phyloP scores from a whole-genome alignment of 1,284 basidiomycete genomes.

The Apiotrichum veenhuisii region DNA sequence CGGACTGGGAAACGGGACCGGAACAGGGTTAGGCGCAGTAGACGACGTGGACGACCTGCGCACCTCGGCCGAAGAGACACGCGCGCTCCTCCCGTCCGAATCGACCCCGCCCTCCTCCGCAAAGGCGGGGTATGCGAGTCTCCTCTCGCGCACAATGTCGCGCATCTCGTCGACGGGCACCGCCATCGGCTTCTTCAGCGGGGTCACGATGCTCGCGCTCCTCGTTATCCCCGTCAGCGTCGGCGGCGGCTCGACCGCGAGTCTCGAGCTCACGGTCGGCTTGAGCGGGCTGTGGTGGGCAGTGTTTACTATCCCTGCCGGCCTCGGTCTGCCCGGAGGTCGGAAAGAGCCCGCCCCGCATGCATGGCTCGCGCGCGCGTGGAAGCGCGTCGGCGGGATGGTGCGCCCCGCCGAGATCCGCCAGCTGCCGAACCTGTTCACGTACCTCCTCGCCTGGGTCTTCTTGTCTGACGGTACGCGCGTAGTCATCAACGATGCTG shows the following conservation, averaged over 20 bases:
- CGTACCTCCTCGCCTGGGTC: slow-evolving; percentile 84
- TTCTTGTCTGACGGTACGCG: slow-evolving; percentile 75
- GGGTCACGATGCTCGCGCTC: slow-evolving; percentile 68
- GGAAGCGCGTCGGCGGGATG: slow-evolving; percentile 55
- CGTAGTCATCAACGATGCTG: not conserved
- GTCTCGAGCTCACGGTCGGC: slow-evolving; percentile 71
- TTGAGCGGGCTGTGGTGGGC: slow-evolving; percentile 82
- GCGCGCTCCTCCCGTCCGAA: slow-evolving; percentile 18
- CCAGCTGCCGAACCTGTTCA: slow-evolving; percentile 74
- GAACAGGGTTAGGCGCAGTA: too few species aligned
- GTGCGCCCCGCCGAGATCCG: slow-evolving; percentile 64
- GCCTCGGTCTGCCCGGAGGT: slow-evolving; percentile 61
- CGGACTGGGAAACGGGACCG: too few species aligned
- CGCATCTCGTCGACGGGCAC: slow-evolving; percentile 77
- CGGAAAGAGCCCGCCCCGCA: slow-evolving; percentile 14
- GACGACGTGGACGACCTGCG: not conserved
- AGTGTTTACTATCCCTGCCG: slow-evolving; percentile 68
- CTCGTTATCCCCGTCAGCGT: slow-evolving; percentile 68
- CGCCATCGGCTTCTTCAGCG: slow-evolving; percentile 68
- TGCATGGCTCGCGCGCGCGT: slow-evolving; percentile 28
- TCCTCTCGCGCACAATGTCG: slow-evolving; percentile 66
- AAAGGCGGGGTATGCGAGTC: slow-evolving; percentile 52
- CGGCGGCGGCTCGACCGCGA: slow-evolving; percentile 65
- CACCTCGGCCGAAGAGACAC: slow-evolving; percentile 14
- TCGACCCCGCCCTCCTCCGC: slow-evolving; percentile 8